A percentile compares a stretch with the other conserved stretches of the same genome.
Evolutionary conservation across 2,329 filamentous ascomycete genomes (phyloP).

Genomic region (Fusarium bulbicola): DNA sequence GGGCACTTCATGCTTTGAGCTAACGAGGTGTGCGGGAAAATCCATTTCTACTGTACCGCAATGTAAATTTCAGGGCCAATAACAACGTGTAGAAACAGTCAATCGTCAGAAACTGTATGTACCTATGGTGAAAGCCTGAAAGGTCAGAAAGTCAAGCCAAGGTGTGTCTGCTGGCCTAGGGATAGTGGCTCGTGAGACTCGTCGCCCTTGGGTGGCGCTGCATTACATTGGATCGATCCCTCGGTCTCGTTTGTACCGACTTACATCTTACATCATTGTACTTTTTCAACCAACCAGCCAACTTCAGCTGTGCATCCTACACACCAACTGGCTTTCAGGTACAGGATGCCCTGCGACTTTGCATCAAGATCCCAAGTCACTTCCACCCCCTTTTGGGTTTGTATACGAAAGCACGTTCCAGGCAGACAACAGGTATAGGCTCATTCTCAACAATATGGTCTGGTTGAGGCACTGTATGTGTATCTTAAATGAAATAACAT

Average conservation of each 20-base stretch:
- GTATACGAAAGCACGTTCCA: constrained; percentile 28
- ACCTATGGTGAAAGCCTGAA: constrained; percentile 4
- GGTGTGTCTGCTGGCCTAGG: constrained; percentile 33
- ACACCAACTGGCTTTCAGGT: constrained; percentile 22
- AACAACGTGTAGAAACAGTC: neutral
- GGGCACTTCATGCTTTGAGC: constrained; percentile 10
- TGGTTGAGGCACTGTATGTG: constrained; percentile 25
- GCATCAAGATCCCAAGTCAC: constrained; percentile 28
- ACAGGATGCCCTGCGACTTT: constrained; percentile 15
- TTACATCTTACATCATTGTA: constrained; percentile 45
- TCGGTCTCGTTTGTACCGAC: constrained; percentile 32
- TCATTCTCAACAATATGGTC: constrained; percentile 31
- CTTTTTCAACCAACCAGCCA: constrained; percentile 12
- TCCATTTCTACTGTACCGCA: constrained; percentile 1
- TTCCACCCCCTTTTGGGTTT: constrained; percentile 16
- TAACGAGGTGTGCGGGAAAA: constrained; percentile 6
- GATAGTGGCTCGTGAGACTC: constrained; percentile 32
- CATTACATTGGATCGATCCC: constrained; percentile 24
- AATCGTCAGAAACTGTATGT: constrained; percentile 7
- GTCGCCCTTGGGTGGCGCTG: constrained; percentile 28
- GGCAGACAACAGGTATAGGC: constrained; percentile 21
- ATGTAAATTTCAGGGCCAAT: constrained; percentile 6
- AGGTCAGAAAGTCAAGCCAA: constrained; percentile 15
- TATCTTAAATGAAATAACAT: constrained; percentile 17
- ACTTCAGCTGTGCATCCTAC: constrained; percentile 26